Percentiles rank a stretch among this genome's conserved stretches.
These are phyloP conservation scores for Chlorella ohadii DNA, from an alignment of 139 green algal species.

Conservation along the genomic window DNA sequence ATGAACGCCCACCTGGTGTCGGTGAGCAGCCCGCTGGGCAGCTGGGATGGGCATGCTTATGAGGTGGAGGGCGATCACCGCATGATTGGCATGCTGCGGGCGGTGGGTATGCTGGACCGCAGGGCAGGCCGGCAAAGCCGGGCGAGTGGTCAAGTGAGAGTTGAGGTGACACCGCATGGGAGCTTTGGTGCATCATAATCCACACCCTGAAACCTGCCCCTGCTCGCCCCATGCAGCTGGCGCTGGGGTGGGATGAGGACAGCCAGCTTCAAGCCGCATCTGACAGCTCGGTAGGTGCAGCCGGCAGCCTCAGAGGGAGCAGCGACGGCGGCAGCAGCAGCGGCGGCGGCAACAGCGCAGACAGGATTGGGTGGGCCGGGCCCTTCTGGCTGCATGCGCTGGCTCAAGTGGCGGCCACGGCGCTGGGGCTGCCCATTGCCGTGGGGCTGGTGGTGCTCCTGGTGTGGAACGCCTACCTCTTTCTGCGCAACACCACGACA, in stretches of 20 bases:
- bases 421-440: conserved; percentile 59
- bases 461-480: conserved; percentile 79
- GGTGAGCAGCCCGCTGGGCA: background rate
- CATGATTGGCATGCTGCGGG: no score
- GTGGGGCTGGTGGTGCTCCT: conserved; percentile 76
- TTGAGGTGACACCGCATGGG: no score
- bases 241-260: conserved; percentile 32
- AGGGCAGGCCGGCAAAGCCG: no score
- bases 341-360: background rate
- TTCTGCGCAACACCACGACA: conserved; percentile 83
- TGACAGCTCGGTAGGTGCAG: background rate
- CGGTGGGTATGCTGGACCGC: no score
- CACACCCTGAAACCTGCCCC: no score
- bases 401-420: conserved; percentile 63
- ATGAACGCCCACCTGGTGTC: conserved; percentile 15
- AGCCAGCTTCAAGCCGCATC: background rate
- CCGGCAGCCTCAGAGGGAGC: background rate
- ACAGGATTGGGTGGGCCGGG: conserved; percentile 2
- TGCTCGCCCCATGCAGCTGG: conserved; percentile 10
- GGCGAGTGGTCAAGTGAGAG: no score
- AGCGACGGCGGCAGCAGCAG: background rate
- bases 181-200: no score
- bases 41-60: no score
- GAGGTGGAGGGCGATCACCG: no score
- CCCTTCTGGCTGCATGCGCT: conserved; percentile 31